Percentiles rank a stretch among this genome's conserved stretches.
Conservation (phyloP, 1,284 basidiomycete species). For the Meira miltonrushii region DNA sequence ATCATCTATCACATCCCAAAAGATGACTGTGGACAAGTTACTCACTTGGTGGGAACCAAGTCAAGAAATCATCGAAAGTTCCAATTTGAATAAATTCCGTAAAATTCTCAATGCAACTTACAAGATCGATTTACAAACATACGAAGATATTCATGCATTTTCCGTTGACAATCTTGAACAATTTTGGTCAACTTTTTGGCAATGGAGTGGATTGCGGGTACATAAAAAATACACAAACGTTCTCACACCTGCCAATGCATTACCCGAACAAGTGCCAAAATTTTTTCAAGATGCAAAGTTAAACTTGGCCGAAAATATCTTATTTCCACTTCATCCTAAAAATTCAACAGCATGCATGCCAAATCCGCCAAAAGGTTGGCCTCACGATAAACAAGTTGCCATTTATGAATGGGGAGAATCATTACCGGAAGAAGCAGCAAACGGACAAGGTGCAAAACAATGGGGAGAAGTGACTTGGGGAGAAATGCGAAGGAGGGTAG, state of each 20-base stretch:
- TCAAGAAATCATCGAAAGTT: slow-evolving; percentile 15
- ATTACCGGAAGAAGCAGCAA: slow-evolving; percentile 33
- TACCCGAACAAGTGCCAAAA: slow-evolving; percentile 59
- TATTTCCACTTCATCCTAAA: slow-evolving; percentile 32
- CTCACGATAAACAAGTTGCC: slow-evolving; percentile 58
- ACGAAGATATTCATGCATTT: slow-evolving; percentile 30
- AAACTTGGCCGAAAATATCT: slow-evolving; percentile 84
- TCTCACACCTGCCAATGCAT: slow-evolving; percentile 24
- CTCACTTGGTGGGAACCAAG: slow-evolving; percentile 27
- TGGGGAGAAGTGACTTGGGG: slow-evolving; percentile 54
- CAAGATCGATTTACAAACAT: slow-evolving; percentile 22
- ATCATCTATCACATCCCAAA: too few relatives aligned
- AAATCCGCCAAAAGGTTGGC: slow-evolving; percentile 34
- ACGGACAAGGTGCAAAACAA: slow-evolving; percentile 50
- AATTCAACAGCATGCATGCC: slow-evolving; percentile 26
- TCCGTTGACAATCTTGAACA: slow-evolving; percentile 24
- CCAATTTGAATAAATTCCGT: slow-evolving; percentile 30
- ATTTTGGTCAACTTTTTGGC: slow-evolving; percentile 30
- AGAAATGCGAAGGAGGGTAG: slow-evolving; percentile 2
- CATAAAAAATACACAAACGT: slow-evolving; percentile 19
- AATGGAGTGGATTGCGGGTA: slow-evolving; percentile 26
- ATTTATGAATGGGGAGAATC: slow-evolving; percentile 65
- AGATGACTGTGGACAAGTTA: slow-evolving; percentile 5
- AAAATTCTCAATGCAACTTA: slow-evolving; percentile 22
- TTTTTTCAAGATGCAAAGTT: slow-evolving; percentile 70